Conservation (phyloP, 208 protist genomes). For the Crithidia bombi region DNA sequence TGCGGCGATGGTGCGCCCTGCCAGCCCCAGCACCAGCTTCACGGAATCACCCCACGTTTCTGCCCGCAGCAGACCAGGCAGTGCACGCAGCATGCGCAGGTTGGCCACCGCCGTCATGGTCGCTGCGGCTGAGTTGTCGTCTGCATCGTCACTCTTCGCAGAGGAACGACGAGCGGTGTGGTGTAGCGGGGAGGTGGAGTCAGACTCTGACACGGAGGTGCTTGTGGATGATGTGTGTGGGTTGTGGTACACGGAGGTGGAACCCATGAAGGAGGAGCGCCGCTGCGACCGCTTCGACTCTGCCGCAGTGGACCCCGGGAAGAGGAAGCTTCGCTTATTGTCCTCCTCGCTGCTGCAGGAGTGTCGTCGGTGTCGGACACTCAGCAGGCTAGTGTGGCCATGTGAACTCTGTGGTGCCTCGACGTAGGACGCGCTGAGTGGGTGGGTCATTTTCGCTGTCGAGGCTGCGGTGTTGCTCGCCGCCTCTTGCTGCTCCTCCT, state of each 20-base stretch:
- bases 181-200: too few species aligned
- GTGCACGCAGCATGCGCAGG: background rate
- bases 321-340: background rate
- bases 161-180: too few species aligned
- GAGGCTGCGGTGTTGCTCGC: background rate
- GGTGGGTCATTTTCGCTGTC: background rate
- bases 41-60: constrained; percentile 18
- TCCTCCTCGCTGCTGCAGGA: background rate
- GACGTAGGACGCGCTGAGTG: background rate
- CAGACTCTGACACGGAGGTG: too few species aligned
- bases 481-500: background rate
- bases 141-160: too few species aligned
- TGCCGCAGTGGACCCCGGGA: too few species aligned
- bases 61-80: constrained; percentile 7
- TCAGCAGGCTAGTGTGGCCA: background rate
- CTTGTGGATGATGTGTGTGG: background rate
- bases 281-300: too few species aligned
- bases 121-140: background rate
- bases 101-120: background rate
- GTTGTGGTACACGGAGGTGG: too few species aligned
- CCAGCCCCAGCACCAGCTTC: constrained; percentile 1
- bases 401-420: background rate
- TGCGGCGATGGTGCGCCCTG: constrained; percentile 16
- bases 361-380: background rate
- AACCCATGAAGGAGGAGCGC: too few species aligned